A percentile compares a stretch with the other conserved stretches of the same genome.
phyloP scores from a whole-genome alignment of 2,329 filamentous ascomycete species.

The Fusarium abutilonis region DNA sequence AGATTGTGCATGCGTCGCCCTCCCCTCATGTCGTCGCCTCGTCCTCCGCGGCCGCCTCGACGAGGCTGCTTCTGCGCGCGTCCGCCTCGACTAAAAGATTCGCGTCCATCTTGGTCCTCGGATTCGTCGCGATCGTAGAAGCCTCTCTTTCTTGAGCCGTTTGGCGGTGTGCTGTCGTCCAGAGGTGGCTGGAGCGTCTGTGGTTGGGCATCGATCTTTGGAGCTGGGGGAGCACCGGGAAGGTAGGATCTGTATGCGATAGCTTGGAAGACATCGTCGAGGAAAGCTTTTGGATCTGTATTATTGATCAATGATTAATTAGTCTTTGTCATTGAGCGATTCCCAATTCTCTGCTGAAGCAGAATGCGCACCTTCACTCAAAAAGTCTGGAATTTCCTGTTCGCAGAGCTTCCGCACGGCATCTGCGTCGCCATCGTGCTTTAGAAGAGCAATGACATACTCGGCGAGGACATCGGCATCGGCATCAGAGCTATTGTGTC shows the following conservation, averaged over 20 bases:
- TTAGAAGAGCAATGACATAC: conserved; percentile 81
- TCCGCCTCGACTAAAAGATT: conserved; percentile 45
- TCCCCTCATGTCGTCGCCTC: conserved; percentile 38
- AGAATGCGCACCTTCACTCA: conserved; percentile 66
- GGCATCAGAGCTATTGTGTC: conserved; percentile 71
- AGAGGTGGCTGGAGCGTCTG: conserved; percentile 37
- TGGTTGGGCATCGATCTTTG: conserved; percentile 30
- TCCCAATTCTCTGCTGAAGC: neutral
- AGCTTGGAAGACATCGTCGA: conserved; percentile 75
- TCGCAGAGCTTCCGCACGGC: conserved; percentile 74
- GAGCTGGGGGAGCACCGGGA: conserved; percentile 62
- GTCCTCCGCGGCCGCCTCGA: conserved; percentile 56
- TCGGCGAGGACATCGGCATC: conserved; percentile 85
- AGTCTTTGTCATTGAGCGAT: conserved; percentile 10
- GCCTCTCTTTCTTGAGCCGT: conserved; percentile 50
- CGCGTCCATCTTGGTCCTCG: conserved; percentile 38
- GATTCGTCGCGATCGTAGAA: conserved; percentile 47
- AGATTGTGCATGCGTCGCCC: conserved; percentile 34
- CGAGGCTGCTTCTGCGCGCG: conserved; percentile 69
- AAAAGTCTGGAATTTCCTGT: conserved; percentile 77
- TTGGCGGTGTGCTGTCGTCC: conserved; percentile 19
- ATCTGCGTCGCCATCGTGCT: conserved; percentile 72
- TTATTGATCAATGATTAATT: conserved; percentile 22
- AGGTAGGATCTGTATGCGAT: conserved; percentile 70
- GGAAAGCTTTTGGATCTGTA: conserved; percentile 62